Evolutionary conservation across 2,329 filamentous ascomycete genomes (phyloP), one percentile per base, ranked within the genome.

Genomic region (Penicillium sp.): DNA sequence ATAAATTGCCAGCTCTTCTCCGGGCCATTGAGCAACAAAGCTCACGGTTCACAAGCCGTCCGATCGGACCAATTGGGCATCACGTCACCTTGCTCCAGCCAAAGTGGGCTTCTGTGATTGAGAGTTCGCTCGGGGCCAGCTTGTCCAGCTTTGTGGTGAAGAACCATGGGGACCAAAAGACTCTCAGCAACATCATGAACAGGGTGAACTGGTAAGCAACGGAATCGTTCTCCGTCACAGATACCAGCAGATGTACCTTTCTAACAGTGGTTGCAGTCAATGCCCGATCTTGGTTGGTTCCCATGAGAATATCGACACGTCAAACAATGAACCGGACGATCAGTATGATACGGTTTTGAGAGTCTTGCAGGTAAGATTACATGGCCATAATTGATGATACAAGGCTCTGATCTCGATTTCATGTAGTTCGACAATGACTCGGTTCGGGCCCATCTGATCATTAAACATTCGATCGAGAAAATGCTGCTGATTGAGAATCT

Each of bases 111-210:
- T 84, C 86, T 0, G 87, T 96, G 45, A 75, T 99, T 14, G 95
- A 99, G 72, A 89, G 84, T 63, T 85, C 85, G 1, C 83, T 96
- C 48, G 91, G 91, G n/a, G 76, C 75, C 3, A 81, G 79, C 0
- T 79, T 98, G 35, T 89, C 87, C 62, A 87, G 85, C 1, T 99
- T 98, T 70, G 85, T 96, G 53, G 93, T 97, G 43, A 88, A 86
- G 5, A 91, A 82, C 73, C 91, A 90, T 69, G 76, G 81, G 12
- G 95, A 99, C 71, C 88, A 91, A 72, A 82, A 82, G n/a, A 82
- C 86, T 6, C 80, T 99, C 3, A 83, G 81, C 15, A 73, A 74
- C 2, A 76, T 96, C 65, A 90, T 96, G 82, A 83, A 83, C 41
- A 81, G 79, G 54, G 71, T 83, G 3, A 78, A 79, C n/a, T 86